Evolutionary conservation across 2,329 filamentous ascomycete genomes (phyloP).

Genomic region (Gnomoniopsis sp.): DNA sequence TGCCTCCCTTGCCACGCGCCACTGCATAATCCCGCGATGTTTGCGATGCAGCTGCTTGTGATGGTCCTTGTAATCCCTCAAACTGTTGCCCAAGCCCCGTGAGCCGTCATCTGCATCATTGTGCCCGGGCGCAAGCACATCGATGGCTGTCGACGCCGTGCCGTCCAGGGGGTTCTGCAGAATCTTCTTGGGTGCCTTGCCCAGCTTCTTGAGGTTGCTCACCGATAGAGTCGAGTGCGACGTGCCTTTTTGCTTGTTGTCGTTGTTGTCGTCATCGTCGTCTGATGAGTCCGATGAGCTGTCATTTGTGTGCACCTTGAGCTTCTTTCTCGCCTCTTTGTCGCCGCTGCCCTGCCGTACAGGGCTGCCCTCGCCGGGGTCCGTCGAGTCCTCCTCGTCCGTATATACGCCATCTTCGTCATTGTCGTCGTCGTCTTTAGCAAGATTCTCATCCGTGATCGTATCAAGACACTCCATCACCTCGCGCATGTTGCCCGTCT

Average conservation of each 20-base stretch:
- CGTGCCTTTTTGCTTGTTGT: conserved; percentile 25
- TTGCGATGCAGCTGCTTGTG: conserved; percentile 59
- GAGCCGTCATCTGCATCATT: conserved; percentile 39
- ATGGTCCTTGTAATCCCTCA: conserved; percentile 59
- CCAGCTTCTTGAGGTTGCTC: conserved; percentile 29
- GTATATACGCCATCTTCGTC: conserved; percentile 1
- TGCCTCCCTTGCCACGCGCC: conserved; percentile 52
- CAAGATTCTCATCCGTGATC: conserved; percentile 53
- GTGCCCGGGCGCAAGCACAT: conserved; percentile 20
- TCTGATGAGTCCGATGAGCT: conserved; percentile 25
- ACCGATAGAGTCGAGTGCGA: conserved; percentile 13
- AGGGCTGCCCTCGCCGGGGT: conserved; percentile 15
- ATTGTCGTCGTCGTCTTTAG: conserved; percentile 22
- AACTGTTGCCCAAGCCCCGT: conserved; percentile 45
- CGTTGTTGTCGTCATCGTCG: conserved; percentile 31
- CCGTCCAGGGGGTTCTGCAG: conserved; percentile 17
- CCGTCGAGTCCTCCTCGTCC: conserved; percentile 10
- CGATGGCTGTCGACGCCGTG: conserved; percentile 19
- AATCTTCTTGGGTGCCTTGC: conserved; percentile 27
- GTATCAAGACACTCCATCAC: conserved; percentile 64
- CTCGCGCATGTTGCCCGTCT: conserved; percentile 50
- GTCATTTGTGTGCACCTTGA: conserved; percentile 18
- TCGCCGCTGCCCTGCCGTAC: conserved; percentile 7
- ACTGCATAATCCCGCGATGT: conserved; percentile 72
- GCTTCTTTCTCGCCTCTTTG: conserved; percentile 15